Base-by-base conservation (phyloP, 371 early-diverging fungal species). In the Lichtheimia corymbifera region DNA sequence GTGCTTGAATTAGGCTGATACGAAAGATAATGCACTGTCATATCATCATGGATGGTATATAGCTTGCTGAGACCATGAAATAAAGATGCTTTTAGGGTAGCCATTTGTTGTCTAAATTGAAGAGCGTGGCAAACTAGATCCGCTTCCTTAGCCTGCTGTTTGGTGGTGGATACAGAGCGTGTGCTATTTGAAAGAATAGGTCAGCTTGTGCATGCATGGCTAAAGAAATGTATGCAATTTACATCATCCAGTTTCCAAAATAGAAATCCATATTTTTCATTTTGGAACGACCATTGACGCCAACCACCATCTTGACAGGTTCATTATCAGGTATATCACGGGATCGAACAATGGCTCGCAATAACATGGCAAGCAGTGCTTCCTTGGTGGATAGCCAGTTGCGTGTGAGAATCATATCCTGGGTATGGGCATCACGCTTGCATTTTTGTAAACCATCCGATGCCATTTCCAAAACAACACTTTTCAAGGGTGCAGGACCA, bases 201-300 rank as follows among this genome's bases (percentile, higher is more conserved):
- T 7, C 12, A 45, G 17, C 7, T 5, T 13, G 5, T 20, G 20
- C 3, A 20, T 50, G 12, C 50, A 35, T 54, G 9, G 1, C 28
- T 43, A 43, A 41, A 43, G 3, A 22, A 6, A 28, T 13, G 14
- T 3, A 54, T 40, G 11, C n/a, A 18, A 14, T 55, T 55, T 70
- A 65, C 73, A 76, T 47, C 70, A 72, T 76, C 73, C 73, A 76
- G 50, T 76, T 76, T 1, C 76, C 76, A 64, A 76, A 76, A 42
- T 76, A 76, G 25, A 62, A 58, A 15, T 73, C 69, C 53, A 76
- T 66, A 1, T 67, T 65, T 54, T 69, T 72, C 69, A 71, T 72
- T 27, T 59, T 72, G 0, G 73, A 59, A 0, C 76, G 66, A 7
- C 76, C 76, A 53, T 76, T 76, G 11, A 76, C 65, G 6, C 68